A percentile compares a stretch with the other conserved stretches of the same genome.
phyloP scores from a whole-genome alignment of 768 basidiomycete genomes.

The Tricholomella constricta region DNA sequence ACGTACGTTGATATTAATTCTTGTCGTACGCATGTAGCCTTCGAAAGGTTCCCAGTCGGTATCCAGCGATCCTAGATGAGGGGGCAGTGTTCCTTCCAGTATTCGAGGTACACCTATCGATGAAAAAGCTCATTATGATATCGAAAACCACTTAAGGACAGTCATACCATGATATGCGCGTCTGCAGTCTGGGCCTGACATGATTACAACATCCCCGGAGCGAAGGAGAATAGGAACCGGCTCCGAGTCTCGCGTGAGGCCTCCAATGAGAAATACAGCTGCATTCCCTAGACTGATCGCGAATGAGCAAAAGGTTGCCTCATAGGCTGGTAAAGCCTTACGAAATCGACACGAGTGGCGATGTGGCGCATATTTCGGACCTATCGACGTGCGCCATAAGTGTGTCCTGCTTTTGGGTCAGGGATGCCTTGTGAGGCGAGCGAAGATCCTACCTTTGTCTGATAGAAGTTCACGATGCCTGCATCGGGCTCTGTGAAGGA shows the following conservation, averaged over 20 bases:
- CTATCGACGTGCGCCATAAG: conserved; percentile 98
- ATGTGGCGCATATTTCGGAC: conserved; percentile 90
- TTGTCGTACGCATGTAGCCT: conserved; percentile 62
- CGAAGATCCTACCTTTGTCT: conserved; percentile 53
- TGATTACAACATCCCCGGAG: conserved; percentile 89
- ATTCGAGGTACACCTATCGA: conserved; percentile 85
- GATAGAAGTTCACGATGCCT: conserved; percentile 96
- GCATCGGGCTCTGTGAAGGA: conserved; percentile 79
- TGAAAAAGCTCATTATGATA: background rate
- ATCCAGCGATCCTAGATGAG: conserved; percentile 45
- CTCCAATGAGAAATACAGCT: conserved; percentile 88
- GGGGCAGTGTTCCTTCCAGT: conserved; percentile 77
- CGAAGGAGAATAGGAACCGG: conserved; percentile 85
- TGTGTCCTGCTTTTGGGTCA: conserved; percentile 59
- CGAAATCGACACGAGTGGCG: conserved; percentile 94
- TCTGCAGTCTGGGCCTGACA: conserved; percentile 86
- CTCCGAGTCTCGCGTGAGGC: conserved; percentile 69
- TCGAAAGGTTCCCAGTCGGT: conserved; percentile 62
- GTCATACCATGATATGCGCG: conserved; percentile 89
- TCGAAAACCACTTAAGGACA: background rate
- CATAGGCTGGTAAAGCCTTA: conserved; percentile 35
- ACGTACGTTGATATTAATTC: conserved; percentile 92
- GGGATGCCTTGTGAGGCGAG: background rate
- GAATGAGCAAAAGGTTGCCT: background rate
- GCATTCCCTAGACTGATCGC: conserved; percentile 77